These are phyloP conservation scores for Capillidium rhysosporum DNA, from an alignment of 371 early-diverging fungal species.

Conservation along the genomic window DNA sequence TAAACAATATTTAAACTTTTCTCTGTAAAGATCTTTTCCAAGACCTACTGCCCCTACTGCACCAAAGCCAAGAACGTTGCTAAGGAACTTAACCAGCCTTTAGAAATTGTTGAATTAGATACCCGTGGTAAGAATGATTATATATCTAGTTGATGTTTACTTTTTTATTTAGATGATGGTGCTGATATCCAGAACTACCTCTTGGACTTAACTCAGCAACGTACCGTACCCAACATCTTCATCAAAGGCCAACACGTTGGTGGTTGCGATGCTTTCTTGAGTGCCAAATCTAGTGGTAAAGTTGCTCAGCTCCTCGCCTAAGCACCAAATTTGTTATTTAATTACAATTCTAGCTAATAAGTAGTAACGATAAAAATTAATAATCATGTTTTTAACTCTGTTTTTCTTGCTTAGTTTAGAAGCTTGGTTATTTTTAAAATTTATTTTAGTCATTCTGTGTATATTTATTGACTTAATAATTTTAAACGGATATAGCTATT, in stretches of 20 bases:
- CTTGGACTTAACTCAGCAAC: constrained; percentile 44
- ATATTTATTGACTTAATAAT: too few relatives aligned
- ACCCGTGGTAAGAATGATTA: constrained; percentile 4
- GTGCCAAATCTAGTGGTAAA: constrained; percentile 26
- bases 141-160: not conserved
- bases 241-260: constrained; percentile 61
- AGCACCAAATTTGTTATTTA: not conserved
- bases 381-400: too few relatives aligned
- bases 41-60: constrained; percentile 76
- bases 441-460: too few relatives aligned
- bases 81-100: constrained; percentile 21
- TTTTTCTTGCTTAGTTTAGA: too few relatives aligned
- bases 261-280: constrained; percentile 54
- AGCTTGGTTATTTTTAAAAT: too few relatives aligned
- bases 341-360: constrained; percentile 2
- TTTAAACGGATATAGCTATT: too few relatives aligned
- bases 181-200: constrained; percentile 53
- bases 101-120: constrained; percentile 37
- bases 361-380: constrained; percentile 16
- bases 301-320: constrained; percentile 24
- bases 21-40: constrained; percentile 43
- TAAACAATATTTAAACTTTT: not conserved
- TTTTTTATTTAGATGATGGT: constrained; percentile 31
- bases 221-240: constrained; percentile 85
- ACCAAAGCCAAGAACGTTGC: constrained; percentile 42